Conservation (phyloP, 176 grass and related monocot species). For the bread wheat (Triticum aestivum) region DNA sequence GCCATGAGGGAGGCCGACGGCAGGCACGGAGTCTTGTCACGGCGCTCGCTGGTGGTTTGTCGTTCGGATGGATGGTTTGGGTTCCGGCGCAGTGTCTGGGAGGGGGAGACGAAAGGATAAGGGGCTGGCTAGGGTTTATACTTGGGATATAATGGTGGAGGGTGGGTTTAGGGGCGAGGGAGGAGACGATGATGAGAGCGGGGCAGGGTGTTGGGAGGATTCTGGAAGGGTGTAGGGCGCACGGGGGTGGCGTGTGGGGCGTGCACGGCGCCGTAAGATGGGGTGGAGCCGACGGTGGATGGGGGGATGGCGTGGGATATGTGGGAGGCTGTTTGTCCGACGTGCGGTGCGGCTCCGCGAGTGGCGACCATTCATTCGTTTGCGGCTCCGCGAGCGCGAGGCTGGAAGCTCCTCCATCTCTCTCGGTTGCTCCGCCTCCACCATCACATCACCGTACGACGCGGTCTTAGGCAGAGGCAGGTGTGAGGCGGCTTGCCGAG, state of each 20-base stretch:
- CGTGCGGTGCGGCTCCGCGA: too few relatives aligned
- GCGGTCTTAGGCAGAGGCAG: too few relatives aligned
- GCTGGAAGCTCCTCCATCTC: too few relatives aligned
- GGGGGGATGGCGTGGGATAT: not conserved
- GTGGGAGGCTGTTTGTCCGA: not conserved
- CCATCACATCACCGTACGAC: too few relatives aligned
- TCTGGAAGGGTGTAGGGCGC: slow-evolving; percentile 32
- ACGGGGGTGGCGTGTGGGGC: slow-evolving; percentile 26
- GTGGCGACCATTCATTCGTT: too few relatives aligned
- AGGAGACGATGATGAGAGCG: slow-evolving; percentile 21
- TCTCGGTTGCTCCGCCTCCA: too few relatives aligned
- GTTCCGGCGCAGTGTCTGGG: not conserved
- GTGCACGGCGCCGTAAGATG: slow-evolving; percentile 13
- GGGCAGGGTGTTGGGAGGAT: slow-evolving; percentile 18
- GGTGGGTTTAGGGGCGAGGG: slow-evolving; percentile 33
- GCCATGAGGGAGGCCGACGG: not conserved
- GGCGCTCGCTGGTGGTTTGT: not conserved
- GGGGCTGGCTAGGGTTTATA: not conserved
- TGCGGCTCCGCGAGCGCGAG: too few relatives aligned
- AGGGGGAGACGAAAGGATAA: slow-evolving; percentile 37
- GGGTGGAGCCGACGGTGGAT: not conserved
- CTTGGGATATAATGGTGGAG: not conserved
- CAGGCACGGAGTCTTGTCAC: not conserved
- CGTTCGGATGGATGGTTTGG: not conserved
- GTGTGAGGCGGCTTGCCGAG: too few relatives aligned